Percentiles rank a stretch among this genome's conserved stretches.
These are phyloP conservation scores for Apiospora arundinis DNA, from an alignment of 2,329 filamentous ascomycete species.

Conservation along the genomic window DNA sequence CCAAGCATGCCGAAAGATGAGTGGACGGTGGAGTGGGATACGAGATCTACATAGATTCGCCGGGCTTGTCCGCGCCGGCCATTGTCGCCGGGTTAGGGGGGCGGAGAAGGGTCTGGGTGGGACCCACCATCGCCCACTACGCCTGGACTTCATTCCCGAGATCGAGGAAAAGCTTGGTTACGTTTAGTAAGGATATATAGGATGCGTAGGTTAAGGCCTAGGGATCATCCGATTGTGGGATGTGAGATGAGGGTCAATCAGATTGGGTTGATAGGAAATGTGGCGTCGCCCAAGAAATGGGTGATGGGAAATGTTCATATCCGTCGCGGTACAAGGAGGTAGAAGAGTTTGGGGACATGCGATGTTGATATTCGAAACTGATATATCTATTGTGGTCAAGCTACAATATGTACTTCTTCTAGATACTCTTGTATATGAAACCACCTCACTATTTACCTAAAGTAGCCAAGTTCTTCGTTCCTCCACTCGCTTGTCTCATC, in stretches of 20 bases:
- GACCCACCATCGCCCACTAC: too few relatives aligned
- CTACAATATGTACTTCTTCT: too few relatives aligned
- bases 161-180: neutral
- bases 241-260: too few relatives aligned
- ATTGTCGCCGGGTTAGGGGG: neutral
- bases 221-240: neutral
- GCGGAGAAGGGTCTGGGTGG: neutral
- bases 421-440: neutral
- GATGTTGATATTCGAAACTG: too few relatives aligned
- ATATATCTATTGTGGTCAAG: too few relatives aligned
- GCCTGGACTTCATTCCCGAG: neutral
- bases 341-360: too few relatives aligned
- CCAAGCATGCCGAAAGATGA: neutral
- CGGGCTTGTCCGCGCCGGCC: constrained; percentile 8
- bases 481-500: too few relatives aligned
- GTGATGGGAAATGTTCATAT: too few relatives aligned
- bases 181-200: neutral
- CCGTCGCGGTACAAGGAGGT: too few relatives aligned
- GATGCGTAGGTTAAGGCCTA: neutral
- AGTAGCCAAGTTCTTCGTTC: constrained; percentile 27
- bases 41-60: neutral
- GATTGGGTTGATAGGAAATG: too few relatives aligned
- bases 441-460: too few relatives aligned
- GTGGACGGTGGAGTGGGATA: neutral
- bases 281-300: too few relatives aligned